Conservation (phyloP, 2,329 filamentous ascomycete genomes). For the Pyrenochaeta sp. region DNA sequence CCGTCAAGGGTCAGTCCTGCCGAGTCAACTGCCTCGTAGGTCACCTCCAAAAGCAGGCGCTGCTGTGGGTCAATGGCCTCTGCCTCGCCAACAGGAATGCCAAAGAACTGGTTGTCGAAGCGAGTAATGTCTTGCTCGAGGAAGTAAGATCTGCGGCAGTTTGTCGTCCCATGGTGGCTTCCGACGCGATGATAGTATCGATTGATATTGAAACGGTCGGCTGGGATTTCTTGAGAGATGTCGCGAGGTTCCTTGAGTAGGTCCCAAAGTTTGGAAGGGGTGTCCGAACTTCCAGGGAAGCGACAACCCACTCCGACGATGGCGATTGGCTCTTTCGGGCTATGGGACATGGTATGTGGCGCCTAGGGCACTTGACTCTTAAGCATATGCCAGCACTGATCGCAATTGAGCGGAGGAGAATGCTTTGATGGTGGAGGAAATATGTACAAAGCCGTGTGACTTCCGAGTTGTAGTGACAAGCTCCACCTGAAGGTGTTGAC, state of each 20-base stretch:
- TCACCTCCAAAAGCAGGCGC: slow-evolving; percentile 23
- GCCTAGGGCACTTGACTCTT: no score
- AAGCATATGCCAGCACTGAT: no score
- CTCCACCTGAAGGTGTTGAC: no score
- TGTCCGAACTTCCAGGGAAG: slow-evolving; percentile 43
- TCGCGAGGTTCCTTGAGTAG: slow-evolving; percentile 38
- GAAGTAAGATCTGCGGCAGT: slow-evolving; percentile 10
- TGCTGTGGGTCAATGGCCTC: slow-evolving; percentile 33
- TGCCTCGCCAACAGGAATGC: slow-evolving; percentile 21
- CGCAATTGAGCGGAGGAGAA: no score
- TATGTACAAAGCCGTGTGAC: no score
- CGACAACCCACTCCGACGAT: slow-evolving; percentile 51
- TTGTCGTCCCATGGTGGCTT: slow-evolving; percentile 43
- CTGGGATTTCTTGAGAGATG: slow-evolving; percentile 36
- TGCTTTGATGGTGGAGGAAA: no score
- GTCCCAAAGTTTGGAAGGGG: slow-evolving; percentile 47
- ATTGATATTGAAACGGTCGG: slow-evolving; percentile 36
- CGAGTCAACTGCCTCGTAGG: slow-evolving; percentile 24
- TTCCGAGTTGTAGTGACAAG: no score
- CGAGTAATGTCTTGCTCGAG: slow-evolving; percentile 21
- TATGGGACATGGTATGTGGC: no score
- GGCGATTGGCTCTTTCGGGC: slow-evolving; percentile 34
- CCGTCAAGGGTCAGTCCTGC: slow-evolving; percentile 10
- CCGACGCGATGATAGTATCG: slow-evolving; percentile 35
- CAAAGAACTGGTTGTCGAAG: slow-evolving; percentile 34